Evolutionary conservation across 1,139 yeast genomes (phyloP).

Genomic region (Pichia inconspicua): DNA sequence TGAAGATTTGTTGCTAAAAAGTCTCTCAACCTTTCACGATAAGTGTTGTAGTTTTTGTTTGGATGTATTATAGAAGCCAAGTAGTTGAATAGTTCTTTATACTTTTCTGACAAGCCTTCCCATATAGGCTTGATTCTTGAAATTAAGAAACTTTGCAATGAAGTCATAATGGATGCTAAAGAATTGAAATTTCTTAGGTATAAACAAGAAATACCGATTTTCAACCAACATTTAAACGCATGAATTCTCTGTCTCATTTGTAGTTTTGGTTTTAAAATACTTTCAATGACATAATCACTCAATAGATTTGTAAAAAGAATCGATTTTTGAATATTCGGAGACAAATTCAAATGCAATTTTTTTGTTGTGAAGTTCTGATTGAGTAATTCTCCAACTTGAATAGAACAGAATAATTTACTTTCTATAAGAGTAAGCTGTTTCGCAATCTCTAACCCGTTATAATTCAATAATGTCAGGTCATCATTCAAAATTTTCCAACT

Average conservation of each 20-base stretch:
- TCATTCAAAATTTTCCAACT: constrained; percentile 27
- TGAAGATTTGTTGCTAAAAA: constrained; percentile 40
- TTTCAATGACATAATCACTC: constrained; percentile 77
- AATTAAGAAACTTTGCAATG: constrained; percentile 74
- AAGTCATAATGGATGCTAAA: constrained; percentile 78
- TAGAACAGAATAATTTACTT: constrained; percentile 57
- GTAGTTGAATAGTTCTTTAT: constrained; percentile 55
- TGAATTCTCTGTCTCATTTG: constrained; percentile 46
- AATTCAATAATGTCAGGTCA: constrained; percentile 49
- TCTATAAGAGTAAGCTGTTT: constrained; percentile 80
- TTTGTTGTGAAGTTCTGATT: constrained; percentile 66
- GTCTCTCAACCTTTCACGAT: constrained; percentile 59
- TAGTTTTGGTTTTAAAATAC: constrained; percentile 50
- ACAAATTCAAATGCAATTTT: constrained; percentile 51
- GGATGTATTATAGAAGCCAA: constrained; percentile 72
- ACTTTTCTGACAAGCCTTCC: constrained; percentile 59
- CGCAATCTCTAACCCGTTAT: constrained; percentile 76
- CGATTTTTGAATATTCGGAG: constrained; percentile 69
- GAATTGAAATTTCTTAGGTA: constrained; percentile 80
- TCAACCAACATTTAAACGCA: constrained; percentile 72
- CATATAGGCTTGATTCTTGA: constrained; percentile 62
- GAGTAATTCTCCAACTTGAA: constrained; percentile 65
- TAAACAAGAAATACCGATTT: constrained; percentile 73
- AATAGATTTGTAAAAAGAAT: constrained; percentile 70
- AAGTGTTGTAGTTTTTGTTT: constrained; percentile 70